Conservation (phyloP, 2,329 filamentous ascomycete species). For the Colletotrichum sidae region DNA sequence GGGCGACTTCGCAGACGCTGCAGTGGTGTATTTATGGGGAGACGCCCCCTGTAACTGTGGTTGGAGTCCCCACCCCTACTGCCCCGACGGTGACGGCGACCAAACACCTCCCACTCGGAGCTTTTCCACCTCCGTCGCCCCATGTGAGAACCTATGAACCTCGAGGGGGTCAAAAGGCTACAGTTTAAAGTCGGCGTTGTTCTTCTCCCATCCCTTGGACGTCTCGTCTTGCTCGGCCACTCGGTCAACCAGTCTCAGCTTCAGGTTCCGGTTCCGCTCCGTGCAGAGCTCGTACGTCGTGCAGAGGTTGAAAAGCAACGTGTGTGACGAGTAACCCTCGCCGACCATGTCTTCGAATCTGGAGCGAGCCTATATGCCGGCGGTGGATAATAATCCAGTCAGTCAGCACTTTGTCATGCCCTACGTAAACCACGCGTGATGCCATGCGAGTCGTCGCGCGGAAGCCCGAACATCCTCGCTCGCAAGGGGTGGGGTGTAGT, state of each 20-base stretch:
- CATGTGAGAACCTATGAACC: background rate
- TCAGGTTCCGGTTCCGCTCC: conserved; percentile 77
- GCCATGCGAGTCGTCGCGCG: no score
- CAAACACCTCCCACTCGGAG: no score
- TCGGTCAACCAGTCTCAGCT: conserved; percentile 76
- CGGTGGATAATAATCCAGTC: background rate
- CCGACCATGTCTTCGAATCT: conserved; percentile 76
- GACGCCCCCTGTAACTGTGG: no score
- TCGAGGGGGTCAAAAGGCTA: conserved; percentile 46
- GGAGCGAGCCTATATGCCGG: conserved; percentile 64
- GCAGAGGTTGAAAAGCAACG: conserved; percentile 87
- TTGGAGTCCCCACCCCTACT: no score
- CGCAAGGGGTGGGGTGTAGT: no score
- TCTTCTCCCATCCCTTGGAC: conserved; percentile 75
- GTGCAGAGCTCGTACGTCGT: conserved; percentile 94
- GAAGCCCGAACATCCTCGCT: no score
- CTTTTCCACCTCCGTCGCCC: background rate
- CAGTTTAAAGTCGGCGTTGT: conserved; percentile 81
- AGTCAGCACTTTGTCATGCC: conserved; percentile 41
- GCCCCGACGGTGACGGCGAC: no score
- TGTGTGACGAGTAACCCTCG: conserved; percentile 75
- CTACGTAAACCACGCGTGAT: no score
- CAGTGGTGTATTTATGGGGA: background rate
- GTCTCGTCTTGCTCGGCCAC: conserved; percentile 71
- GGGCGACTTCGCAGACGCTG: background rate